phyloP scores from a whole-genome alignment of 441 rosid species.

The Euphorbia celastroides region DNA sequence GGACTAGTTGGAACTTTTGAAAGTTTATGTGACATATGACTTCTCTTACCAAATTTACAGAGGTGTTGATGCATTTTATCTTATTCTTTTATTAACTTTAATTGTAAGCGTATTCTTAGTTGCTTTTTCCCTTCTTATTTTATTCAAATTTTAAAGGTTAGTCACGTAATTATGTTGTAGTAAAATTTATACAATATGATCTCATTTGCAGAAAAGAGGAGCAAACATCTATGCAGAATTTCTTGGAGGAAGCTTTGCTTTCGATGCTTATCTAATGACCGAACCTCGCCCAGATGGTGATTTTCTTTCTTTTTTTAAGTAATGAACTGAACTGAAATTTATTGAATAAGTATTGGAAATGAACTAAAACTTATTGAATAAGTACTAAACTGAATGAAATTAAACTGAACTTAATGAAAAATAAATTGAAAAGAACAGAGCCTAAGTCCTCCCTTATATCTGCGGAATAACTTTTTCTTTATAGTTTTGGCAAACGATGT shows the following conservation, averaged over 20 bases:
- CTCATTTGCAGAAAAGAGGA: conserved; percentile 68
- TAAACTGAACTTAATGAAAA: no score
- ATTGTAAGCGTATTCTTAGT: not conserved
- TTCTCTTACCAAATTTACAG: no score
- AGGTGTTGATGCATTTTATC: no score
- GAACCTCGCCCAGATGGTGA: conserved; percentile 97
- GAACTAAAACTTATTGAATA: no score
- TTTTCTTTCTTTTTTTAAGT: conserved; percentile 8
- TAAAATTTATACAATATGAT: conserved; percentile 4
- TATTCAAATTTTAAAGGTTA: not conserved
- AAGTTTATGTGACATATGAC: no score
- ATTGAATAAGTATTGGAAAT: not conserved
- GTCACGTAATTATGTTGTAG: not conserved
- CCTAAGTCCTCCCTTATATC: not conserved
- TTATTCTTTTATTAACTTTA: conserved; percentile 2
- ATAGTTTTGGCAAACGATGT: not conserved
- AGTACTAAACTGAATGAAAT: no score
- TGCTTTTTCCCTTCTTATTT: not conserved
- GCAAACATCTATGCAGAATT: conserved; percentile 91
- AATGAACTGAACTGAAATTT: not conserved
- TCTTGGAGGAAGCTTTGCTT: conserved; percentile 93
- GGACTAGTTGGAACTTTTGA: no score
- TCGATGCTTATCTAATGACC: conserved; percentile 97
- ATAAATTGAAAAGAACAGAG: no score
- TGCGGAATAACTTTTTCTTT: not conserved